Conservation (phyloP, 305 asterid species). For the Solanum chacoense region DNA sequence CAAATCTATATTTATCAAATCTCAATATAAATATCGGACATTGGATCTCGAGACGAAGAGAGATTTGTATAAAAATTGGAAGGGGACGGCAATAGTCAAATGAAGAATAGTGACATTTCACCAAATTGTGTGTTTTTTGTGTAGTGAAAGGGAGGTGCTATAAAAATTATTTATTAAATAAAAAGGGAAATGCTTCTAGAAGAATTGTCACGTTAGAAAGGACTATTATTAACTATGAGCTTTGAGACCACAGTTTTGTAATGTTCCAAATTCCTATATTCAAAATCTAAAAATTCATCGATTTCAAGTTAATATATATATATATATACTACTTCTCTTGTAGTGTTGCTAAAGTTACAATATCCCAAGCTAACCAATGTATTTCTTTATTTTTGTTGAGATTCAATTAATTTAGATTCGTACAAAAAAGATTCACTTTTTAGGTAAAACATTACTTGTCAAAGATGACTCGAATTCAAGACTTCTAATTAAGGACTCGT, state of each 20-base stretch:
- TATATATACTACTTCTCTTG: background rate
- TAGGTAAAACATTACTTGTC: too few relatives aligned
- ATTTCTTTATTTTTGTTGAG: background rate
- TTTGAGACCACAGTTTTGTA: background rate
- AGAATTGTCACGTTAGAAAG: slow-evolving; percentile 5
- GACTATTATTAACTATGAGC: background rate
- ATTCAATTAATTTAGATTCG: too few relatives aligned
- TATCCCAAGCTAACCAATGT: background rate
- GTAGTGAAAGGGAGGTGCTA: slow-evolving; percentile 3
- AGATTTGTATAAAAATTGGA: background rate
- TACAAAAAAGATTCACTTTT: too few relatives aligned
- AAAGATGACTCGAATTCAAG: too few relatives aligned
- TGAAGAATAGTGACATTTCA: background rate
- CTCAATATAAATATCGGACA: background rate
- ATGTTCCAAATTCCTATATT: too few relatives aligned
- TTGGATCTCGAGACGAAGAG: background rate
- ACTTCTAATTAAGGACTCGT: too few relatives aligned
- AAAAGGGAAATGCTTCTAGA: slow-evolving; percentile 13
- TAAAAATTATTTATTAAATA: too few relatives aligned
- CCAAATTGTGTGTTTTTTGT: background rate
- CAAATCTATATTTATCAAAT: background rate
- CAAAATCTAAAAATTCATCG: too few relatives aligned
- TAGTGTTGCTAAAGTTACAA: background rate
- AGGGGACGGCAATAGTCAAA: background rate
- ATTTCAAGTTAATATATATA: background rate